phyloP scores from a whole-genome alignment of 495 filamentous ascomycete species.

The Chaetomium tenue region DNA sequence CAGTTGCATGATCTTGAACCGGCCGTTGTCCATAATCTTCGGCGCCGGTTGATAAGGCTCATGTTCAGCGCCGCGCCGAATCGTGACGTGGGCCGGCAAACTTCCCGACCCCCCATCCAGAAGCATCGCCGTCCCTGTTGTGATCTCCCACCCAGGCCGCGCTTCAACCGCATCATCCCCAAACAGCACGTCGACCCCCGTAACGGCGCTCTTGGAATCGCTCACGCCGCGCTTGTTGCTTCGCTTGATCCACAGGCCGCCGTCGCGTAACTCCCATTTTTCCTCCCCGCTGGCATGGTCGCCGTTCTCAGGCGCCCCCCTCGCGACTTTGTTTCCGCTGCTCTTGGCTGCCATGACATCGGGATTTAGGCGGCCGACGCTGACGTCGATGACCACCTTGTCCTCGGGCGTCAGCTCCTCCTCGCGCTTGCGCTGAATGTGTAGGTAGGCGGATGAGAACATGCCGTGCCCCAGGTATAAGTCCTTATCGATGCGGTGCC shows the following conservation, averaged over 20 bases:
- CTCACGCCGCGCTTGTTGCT: slow-evolving; percentile 71
- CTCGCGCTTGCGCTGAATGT: slow-evolving; percentile 83
- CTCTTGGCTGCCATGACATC: slow-evolving; percentile 54
- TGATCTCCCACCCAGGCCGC: slow-evolving; percentile 75
- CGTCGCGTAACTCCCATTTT: slow-evolving; percentile 76
- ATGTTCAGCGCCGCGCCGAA: slow-evolving; percentile 66
- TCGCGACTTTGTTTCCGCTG: not conserved
- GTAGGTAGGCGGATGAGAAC: slow-evolving; percentile 76
- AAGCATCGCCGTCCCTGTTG: slow-evolving; percentile 60
- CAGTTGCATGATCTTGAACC: slow-evolving; percentile 94
- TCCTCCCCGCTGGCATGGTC: slow-evolving; percentile 45
- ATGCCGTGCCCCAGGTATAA: slow-evolving; percentile 73
- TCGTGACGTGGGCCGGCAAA: slow-evolving; percentile 67
- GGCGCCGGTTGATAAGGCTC: slow-evolving; percentile 64
- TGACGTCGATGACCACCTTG: slow-evolving; percentile 79
- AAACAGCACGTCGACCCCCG: slow-evolving; percentile 85
- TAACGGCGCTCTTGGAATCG: slow-evolving; percentile 75
- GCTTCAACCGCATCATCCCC: slow-evolving; percentile 92
- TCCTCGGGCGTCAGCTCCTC: slow-evolving; percentile 74
- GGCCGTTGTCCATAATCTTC: slow-evolving; percentile 79
- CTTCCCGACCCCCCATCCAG: slow-evolving; percentile 60
- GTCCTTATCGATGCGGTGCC: slow-evolving; percentile 90
- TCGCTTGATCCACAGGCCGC: slow-evolving; percentile 84
- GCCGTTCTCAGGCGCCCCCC: slow-evolving; percentile 46
- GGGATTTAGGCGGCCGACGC: slow-evolving; percentile 71